phyloP scores from a whole-genome alignment of 257 asterid species.

The Dorcoceras hygrometricum region DNA sequence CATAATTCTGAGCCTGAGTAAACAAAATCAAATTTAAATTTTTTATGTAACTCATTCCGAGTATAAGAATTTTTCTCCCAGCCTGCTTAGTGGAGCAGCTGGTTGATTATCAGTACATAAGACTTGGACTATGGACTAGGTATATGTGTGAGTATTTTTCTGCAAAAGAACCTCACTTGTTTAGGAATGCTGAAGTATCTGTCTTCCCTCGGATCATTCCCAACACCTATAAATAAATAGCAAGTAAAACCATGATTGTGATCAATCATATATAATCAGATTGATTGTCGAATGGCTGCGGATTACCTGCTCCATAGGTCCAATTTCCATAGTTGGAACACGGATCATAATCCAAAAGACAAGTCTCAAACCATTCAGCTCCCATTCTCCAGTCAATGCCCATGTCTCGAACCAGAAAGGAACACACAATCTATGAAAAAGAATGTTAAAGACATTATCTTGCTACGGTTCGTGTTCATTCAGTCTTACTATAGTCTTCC shows the following conservation, averaged over 20 bases:
- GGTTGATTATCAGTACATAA: background rate
- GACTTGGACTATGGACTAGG: background rate
- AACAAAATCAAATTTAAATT: background rate
- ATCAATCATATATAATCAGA: background rate
- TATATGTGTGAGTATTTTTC: no score
- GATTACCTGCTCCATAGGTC: constrained; percentile 96
- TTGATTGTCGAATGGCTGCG: background rate
- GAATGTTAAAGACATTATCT: background rate
- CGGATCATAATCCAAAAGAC: constrained; percentile 91
- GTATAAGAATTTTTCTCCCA: background rate
- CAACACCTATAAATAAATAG: constrained; percentile 55
- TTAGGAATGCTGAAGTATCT: constrained; percentile 96
- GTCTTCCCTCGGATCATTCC: constrained; percentile 95
- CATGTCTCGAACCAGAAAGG: constrained; percentile 97
- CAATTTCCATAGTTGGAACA: constrained; percentile 96
- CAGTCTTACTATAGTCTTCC: background rate
- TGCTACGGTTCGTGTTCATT: background rate
- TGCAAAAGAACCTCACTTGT: constrained; percentile 48
- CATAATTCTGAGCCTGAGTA: constrained; percentile 81
- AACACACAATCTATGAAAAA: constrained; percentile 70
- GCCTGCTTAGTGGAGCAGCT: background rate
- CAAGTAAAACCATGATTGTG: constrained; percentile 11
- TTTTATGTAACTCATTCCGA: background rate
- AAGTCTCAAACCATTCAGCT: constrained; percentile 98
- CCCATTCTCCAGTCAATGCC: constrained; percentile 99